Percentiles rank a stretch among this genome's conserved stretches.
Conservation (phyloP, 2,329 filamentous ascomycete genomes). For the Fusarium sp. region DNA sequence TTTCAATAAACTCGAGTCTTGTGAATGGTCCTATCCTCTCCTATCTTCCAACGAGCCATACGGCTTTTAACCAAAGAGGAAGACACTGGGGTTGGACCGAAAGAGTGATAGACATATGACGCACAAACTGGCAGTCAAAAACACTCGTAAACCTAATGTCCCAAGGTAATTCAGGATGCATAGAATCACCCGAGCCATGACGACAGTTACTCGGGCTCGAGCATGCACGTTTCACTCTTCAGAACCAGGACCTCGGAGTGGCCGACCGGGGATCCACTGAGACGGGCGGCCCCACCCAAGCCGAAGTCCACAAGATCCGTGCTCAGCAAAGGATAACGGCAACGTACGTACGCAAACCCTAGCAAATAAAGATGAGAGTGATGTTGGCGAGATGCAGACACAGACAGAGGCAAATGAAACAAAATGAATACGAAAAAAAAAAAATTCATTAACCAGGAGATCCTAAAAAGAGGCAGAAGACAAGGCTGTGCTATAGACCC, state of each 20-base stretch:
- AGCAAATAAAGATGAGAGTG: not conserved
- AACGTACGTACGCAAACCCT: no score
- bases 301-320: not conserved
- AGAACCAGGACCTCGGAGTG: not conserved
- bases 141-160: no score
- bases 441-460: no score
- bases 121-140: no score
- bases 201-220: not conserved
- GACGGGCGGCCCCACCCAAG: not conserved
- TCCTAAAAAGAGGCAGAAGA: not conserved
- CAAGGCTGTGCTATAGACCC: fast-evolving
- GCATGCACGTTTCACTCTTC: not conserved
- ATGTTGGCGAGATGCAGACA: not conserved
- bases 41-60: no score
- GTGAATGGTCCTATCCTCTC: no score
- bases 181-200: not conserved
- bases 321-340: no score
- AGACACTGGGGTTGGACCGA: no score
- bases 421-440: not conserved
- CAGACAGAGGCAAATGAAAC: not conserved
- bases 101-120: no score
- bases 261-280: not conserved
- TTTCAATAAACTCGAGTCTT: no score
- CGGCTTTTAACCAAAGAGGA: no score
- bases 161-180: no score